Conservation (phyloP, 78 protist genomes). For the Ministeria vibrans region DNA sequence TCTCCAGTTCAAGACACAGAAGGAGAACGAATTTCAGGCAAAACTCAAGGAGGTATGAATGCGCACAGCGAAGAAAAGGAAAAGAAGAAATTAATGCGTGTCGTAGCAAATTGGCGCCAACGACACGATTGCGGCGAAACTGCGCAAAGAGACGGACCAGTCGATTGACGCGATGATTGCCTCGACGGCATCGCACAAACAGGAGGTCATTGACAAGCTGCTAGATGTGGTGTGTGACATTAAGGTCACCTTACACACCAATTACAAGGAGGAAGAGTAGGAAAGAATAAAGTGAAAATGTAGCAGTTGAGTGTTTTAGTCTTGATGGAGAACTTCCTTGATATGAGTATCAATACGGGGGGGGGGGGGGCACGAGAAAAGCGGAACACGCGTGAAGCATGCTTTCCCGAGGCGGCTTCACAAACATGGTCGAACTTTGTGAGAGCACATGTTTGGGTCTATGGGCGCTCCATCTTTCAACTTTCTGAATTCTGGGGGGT, state of each 20-base stretch:
- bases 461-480: no score
- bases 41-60: not conserved
- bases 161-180: not conserved
- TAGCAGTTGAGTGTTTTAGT: no score
- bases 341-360: no score
- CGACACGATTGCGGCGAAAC: not conserved
- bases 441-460: no score
- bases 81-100: no score
- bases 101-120: not conserved
- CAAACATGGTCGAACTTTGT: no score
- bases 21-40: conserved; percentile 12
- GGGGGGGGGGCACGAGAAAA: no score
- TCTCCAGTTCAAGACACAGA: not conserved
- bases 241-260: conserved; percentile 4
- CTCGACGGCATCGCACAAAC: not conserved
- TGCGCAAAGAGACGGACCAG: not conserved
- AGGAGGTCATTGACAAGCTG: conserved; percentile 11
- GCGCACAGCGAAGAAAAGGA: no score
- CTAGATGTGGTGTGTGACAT: conserved; percentile 15
- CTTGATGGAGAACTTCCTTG: no score
- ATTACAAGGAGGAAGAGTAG: not conserved
- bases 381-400: no score
- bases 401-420: no score
- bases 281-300: not conserved
- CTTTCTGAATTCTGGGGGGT: no score